Base-by-base conservation (phyloP, 2,329 filamentous ascomycete species). In the Aspergillus costaricaensis region DNA sequence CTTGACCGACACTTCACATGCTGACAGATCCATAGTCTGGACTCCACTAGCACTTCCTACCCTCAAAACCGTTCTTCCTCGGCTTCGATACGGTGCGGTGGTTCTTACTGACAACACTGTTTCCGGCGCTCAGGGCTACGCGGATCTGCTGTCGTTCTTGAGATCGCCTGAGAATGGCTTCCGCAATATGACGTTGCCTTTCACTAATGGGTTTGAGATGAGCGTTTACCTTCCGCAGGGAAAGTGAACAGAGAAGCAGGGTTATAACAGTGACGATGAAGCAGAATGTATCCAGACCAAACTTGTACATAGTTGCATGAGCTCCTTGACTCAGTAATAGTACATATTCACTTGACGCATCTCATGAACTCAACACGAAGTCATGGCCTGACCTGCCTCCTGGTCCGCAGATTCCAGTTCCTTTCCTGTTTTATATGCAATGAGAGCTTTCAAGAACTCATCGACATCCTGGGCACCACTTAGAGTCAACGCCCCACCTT, bases 141-240 rank as follows among this genome's bases (percentile, higher is more conserved):
- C 71, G 38, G 83, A 86, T 1, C 67, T 86, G 2, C 62, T 82
- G 17, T 75, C 65, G 0, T 82, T 81, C 61, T 58, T 87, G n/a
- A 62, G 77, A 7, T 73, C 77, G 8, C 74, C 81, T 0, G 67
- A 69, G 3, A 85, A 79, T 64, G 80, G 80, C 0, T 88, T 86
- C 64, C 79, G 73, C 55, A 81, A 73, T 30, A 71, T 81, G 57
- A 83, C 81, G 1, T 64, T 83, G 3, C 83, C 83, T 0, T 85
- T 79, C 63, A 73, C 69, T 0, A 79, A 79, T 30, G 82, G 83
- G 0, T 71, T 85, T 39, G 79, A 81, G 62, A 75, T 83, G 72
- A 74, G 66, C 47, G 74, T 80, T 1, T 80, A 79, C 21, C 10
- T 53, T 14, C 66, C 66, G 71, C 39, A 19, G 1, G 32, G 32